A percentile compares a stretch with the other conserved stretches of the same genome.
Conservation (phyloP, 495 filamentous ascomycete genomes). For the Cryomyces minteri region DNA sequence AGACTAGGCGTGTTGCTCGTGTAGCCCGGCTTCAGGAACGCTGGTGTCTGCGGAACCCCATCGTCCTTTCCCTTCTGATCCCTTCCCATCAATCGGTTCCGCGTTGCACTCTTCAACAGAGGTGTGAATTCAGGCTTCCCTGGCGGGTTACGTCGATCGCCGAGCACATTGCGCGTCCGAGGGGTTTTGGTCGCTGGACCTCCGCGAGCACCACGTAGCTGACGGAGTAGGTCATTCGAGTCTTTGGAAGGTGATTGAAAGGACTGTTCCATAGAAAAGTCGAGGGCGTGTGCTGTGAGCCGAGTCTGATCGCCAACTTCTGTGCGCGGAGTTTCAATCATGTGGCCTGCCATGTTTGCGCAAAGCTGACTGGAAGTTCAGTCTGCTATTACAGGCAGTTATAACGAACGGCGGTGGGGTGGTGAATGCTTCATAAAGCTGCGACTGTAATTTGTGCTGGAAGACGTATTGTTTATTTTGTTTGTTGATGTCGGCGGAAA, state of each 20-base stretch:
- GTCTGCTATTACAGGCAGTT: too few species aligned
- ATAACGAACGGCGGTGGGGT: too few species aligned
- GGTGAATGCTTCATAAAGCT: too few species aligned
- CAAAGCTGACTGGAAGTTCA: too few species aligned
- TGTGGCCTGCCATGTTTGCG: too few species aligned
- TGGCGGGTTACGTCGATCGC: slow-evolving; percentile 34
- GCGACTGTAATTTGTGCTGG: too few species aligned
- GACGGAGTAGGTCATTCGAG: slow-evolving; percentile 47
- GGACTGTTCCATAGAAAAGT: slow-evolving; percentile 65
- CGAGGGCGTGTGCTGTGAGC: slow-evolving; percentile 38
- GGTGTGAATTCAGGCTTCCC: slow-evolving; percentile 79
- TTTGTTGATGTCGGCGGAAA: too few species aligned
- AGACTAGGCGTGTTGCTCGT: slow-evolving; percentile 32
- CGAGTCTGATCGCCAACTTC: too few species aligned
- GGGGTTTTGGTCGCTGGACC: slow-evolving; percentile 49
- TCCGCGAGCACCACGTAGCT: slow-evolving; percentile 37
- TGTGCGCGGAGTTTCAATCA: too few species aligned
- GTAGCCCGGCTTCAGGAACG: slow-evolving; percentile 39
- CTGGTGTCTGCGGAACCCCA: slow-evolving; percentile 49
- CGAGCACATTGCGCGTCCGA: slow-evolving; percentile 44
- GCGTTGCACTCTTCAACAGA: slow-evolving; percentile 73
- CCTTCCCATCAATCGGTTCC: slow-evolving; percentile 44
- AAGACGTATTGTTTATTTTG: too few species aligned
- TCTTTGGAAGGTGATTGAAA: slow-evolving; percentile 75
- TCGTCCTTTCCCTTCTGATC: slow-evolving; percentile 27